These are phyloP conservation scores for Davidsoniella australis DNA, from an alignment of 2,329 filamentous ascomycete species.

Conservation along the genomic window DNA sequence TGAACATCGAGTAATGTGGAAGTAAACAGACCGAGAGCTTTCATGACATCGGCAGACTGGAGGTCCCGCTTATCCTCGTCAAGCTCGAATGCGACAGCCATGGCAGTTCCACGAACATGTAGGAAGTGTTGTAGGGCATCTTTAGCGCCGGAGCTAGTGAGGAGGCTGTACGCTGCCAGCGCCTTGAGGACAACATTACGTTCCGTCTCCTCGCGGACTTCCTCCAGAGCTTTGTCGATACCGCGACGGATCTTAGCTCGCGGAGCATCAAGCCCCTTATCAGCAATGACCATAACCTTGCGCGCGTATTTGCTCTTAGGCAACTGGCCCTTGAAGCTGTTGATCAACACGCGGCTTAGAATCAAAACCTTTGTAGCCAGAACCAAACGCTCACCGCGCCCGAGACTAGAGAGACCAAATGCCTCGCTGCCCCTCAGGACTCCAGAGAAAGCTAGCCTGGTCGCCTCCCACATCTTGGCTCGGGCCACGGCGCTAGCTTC, in stretches of 20 bases:
- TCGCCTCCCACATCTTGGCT: slow-evolving; percentile 33
- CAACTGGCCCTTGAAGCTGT: slow-evolving; percentile 42
- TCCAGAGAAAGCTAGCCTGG: slow-evolving; percentile 30
- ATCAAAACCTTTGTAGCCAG: slow-evolving; percentile 56
- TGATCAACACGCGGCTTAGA: slow-evolving; percentile 57
- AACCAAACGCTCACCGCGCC: slow-evolving; percentile 33
- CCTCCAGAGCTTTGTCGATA: slow-evolving; percentile 52
- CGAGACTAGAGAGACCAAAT: slow-evolving; percentile 16
- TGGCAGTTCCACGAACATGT: slow-evolving; percentile 50
- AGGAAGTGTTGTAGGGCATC: slow-evolving; percentile 71
- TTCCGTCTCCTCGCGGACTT: slow-evolving; percentile 32
- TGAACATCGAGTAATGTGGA: slow-evolving; percentile 64
- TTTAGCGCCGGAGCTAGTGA: slow-evolving; percentile 60
- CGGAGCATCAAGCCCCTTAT: slow-evolving; percentile 44
- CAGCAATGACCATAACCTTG: slow-evolving; percentile 38
- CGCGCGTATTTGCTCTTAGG: slow-evolving; percentile 20
- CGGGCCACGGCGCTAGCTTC: slow-evolving; percentile 23
- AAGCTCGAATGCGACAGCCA: slow-evolving; percentile 42
- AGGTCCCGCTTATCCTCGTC: slow-evolving; percentile 25
- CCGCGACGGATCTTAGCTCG: slow-evolving; percentile 46
- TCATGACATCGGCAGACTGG: slow-evolving; percentile 35
- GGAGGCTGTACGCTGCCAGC: slow-evolving; percentile 66
- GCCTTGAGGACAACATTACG: slow-evolving; percentile 47
- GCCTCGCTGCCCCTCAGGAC: slow-evolving; percentile 27
- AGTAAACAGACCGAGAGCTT: slow-evolving; percentile 55